These are phyloP conservation scores for Hanseniaspora meyeri DNA, from an alignment of 805 yeast species.

Conservation along the genomic window DNA sequence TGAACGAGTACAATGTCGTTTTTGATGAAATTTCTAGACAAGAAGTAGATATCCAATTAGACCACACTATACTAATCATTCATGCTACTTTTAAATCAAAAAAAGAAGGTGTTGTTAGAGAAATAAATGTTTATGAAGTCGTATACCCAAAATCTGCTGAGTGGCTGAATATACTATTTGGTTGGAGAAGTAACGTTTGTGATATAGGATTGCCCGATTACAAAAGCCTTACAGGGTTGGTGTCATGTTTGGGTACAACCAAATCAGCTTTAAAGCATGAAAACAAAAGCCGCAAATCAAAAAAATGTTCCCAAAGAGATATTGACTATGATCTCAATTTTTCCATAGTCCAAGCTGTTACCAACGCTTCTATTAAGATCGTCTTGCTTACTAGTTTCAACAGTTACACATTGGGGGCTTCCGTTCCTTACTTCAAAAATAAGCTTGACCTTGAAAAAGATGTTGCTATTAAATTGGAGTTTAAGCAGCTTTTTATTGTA, in stretches of 20 bases:
- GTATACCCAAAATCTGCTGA: not conserved
- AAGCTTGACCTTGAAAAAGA: not conserved
- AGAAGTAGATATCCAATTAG: not conserved
- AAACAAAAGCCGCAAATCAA: not conserved
- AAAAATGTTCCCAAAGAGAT: not conserved
- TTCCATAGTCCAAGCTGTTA: not conserved
- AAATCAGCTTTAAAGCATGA: not conserved
- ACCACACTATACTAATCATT: not conserved
- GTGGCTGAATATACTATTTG: not conserved
- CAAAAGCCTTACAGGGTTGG: not conserved
- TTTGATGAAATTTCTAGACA: not conserved
- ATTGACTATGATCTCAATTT: not conserved
- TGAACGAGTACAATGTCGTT: not conserved
- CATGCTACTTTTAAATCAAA: not conserved
- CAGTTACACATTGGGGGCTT: not conserved
- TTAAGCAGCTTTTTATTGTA: not conserved
- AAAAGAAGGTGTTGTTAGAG: not conserved
- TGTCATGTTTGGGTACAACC: not conserved
- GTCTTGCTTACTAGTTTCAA: not conserved
- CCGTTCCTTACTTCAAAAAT: not conserved
- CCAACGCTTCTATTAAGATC: not conserved
- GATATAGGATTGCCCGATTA: not conserved
- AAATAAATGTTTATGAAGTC: not conserved
- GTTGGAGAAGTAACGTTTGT: not conserved
- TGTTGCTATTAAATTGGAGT: not conserved